These are phyloP conservation scores for Thuidium tamariscinum DNA, from an alignment of 225 moss, liverwort and hornwort species.

Conservation along the genomic window DNA sequence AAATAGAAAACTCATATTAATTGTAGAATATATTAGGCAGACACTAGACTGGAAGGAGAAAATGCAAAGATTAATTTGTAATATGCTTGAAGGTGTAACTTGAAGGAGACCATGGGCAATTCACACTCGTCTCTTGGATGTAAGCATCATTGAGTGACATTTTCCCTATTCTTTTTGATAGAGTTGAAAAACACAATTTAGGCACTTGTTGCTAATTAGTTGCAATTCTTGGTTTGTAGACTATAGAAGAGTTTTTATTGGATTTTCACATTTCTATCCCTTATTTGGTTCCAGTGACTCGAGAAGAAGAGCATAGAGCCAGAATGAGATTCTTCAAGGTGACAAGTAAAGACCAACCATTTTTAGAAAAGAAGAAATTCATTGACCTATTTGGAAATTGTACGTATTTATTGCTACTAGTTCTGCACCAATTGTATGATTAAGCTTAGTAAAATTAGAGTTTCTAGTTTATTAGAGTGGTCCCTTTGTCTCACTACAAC, in stretches of 20 bases:
- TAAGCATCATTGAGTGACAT: background rate
- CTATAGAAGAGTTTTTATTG: background rate
- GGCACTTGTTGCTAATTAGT: background rate
- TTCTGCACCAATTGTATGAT: background rate
- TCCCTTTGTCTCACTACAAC: background rate
- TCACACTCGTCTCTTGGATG: conserved; percentile 10
- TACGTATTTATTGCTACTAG: conserved; percentile 4
- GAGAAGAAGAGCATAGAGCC: conserved; percentile 34
- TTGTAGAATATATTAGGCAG: background rate
- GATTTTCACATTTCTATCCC: background rate
- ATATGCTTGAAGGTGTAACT: conserved; percentile 15
- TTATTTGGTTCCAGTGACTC: conserved; percentile 28
- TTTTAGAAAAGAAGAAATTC: conserved; percentile 46
- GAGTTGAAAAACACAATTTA: background rate
- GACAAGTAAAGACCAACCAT: conserved; percentile 32
- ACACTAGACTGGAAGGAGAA: background rate
- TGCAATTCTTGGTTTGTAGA: background rate
- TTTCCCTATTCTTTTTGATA: background rate
- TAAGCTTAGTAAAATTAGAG: background rate
- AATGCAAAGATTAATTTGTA: conserved; percentile 5
- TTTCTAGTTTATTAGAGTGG: background rate
- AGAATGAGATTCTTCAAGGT: conserved; percentile 51
- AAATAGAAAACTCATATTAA: background rate
- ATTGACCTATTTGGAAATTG: conserved; percentile 50
- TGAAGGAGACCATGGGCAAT: conserved; percentile 29